Base-by-base conservation (phyloP, 306 rosid genomes). In the Ziziphus jujuba region DNA sequence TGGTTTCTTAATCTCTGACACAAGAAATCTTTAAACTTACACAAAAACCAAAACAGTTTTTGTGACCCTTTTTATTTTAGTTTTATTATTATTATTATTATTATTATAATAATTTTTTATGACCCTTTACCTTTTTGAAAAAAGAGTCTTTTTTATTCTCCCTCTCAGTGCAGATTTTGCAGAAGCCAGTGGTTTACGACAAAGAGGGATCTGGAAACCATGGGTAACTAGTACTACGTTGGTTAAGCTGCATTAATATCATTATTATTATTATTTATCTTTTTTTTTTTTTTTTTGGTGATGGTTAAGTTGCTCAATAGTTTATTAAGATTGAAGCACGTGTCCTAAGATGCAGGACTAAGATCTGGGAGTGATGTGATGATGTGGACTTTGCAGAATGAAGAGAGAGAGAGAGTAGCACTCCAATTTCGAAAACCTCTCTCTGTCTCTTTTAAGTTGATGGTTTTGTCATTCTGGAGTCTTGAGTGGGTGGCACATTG, bases 161-260 rank as follows among this genome's bases (percentile, higher is more conserved):
- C 10, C 9, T 16, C 35, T 20, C 11, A 20, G 23, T 17, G 9
- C 55, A 5, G 56, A 48, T 43, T 24, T 47, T 40, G 74, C 65
- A 73, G 67, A 60, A 59, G 80, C 72, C 72, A 65, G 65, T 59
- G 84, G 81, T 79, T 79, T 88, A 14, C 66, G 15, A 33, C 71
- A 69, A 70, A 75, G 65, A 35, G 19, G 19, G 67, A 63, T 24
- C 31, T 59, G 9, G 7, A 85, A 84, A 88, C 95, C 80, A 73
- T 81, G 91, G 91, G 95, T 59, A n/a, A 23, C 59, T 22, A 51
- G n/a, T n/a, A 16, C 33, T 22, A 22, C 70, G 8, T 65, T 59
- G 65, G 64, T 57, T 63, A 16, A 6, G 55, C 22, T 50, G 20
- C 55, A 16, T n/a, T n/a, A n/a, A n/a, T n/a, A n/a, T n/a, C n/a